Base-by-base conservation (phyloP, 495 filamentous ascomycete genomes). In the Aspergillus conjunctus region DNA sequence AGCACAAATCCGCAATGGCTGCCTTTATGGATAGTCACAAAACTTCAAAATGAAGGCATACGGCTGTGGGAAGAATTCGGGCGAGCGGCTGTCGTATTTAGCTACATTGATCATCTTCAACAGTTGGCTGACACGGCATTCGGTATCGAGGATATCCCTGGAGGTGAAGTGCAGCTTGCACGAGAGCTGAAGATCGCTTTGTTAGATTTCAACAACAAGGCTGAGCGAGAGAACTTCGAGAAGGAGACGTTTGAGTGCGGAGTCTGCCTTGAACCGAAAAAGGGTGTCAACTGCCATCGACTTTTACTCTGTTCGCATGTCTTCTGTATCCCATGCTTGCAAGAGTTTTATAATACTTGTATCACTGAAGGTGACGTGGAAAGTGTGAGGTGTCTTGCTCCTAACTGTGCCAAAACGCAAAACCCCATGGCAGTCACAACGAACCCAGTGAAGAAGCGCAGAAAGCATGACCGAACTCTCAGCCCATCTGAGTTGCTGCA, bases 261-360 rank as follows among this genome's bases (percentile, higher is more conserved):
- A 0, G 85, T 98, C 11, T 98, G 94, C 70, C 77, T 95, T 39
- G 92, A 97, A 70, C 92, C 92, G 0, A 97, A 97, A 70, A 97
- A 97, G 72, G 94, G 94, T 4, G 64, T 76, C 0, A 83, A 79
- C 22, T 98, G 94, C 72, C 88, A 97, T 73, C 82, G 82, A 5
- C 81, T 97, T 69, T 69, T 87, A 18, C 83, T 85, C 33, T 98
- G 94, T 70, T 86, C 83, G 0, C 94, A 98, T 67, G 92, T 98
- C 31, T 98, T 98, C 66, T 98, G 94, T 70, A 74, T 88, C 37
- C 62, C 80, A 4, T 98, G 94, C 65, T 75, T 98, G 18, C 88
- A 91, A 63, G 91, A 92, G 64, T 97, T 91, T 63, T 98, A 94
- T 78, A 92, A 88, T 64, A 86, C 81, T 50, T 90, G 89, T 65